These are phyloP conservation scores for Anthostomella pinea DNA, from an alignment of 2,329 filamentous ascomycete genomes.

Conservation along the genomic window DNA sequence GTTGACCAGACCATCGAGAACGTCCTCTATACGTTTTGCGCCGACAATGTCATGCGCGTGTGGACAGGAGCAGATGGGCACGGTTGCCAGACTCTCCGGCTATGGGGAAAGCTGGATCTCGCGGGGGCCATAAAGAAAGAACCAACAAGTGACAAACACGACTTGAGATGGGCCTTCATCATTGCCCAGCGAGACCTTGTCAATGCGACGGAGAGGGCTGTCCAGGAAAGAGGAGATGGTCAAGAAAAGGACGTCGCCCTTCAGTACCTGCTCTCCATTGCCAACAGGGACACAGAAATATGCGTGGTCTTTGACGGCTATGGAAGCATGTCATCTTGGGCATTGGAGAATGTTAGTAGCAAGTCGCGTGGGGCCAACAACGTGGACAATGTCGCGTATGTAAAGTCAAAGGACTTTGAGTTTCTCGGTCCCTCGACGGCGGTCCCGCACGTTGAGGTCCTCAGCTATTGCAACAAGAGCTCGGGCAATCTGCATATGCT, in stretches of 20 bases:
- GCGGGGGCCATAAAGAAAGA: conserved; percentile 61
- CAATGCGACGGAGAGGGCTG: conserved; percentile 71
- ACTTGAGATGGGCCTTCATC: conserved; percentile 70
- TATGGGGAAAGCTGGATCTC: conserved; percentile 81
- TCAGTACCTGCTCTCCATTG: conserved; percentile 81
- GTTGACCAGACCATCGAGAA: conserved; percentile 78
- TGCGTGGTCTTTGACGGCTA: conserved; percentile 81
- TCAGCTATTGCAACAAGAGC: conserved; percentile 66
- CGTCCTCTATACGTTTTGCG: conserved; percentile 84
- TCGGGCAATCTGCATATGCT: conserved; percentile 69
- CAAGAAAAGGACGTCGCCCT: conserved; percentile 66
- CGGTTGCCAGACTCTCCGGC: conserved; percentile 67
- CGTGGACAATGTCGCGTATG: conserved; percentile 83
- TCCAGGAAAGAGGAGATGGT: conserved; percentile 57
- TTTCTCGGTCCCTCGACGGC: conserved; percentile 35
- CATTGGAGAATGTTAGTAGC: conserved; percentile 78
- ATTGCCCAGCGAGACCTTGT: conserved; percentile 80
- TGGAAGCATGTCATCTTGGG: conserved; percentile 89
- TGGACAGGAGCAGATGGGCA: conserved; percentile 78
- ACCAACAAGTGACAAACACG: conserved; percentile 22
- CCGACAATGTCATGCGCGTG: conserved; percentile 75
- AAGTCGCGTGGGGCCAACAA: conserved; percentile 63
- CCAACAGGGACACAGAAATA: conserved; percentile 81
- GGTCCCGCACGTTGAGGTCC: conserved; percentile 60
- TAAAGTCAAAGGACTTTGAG: conserved; percentile 56